These are phyloP conservation scores for Lactarius indigo DNA, from an alignment of 768 basidiomycete species.

Conservation along the genomic window DNA sequence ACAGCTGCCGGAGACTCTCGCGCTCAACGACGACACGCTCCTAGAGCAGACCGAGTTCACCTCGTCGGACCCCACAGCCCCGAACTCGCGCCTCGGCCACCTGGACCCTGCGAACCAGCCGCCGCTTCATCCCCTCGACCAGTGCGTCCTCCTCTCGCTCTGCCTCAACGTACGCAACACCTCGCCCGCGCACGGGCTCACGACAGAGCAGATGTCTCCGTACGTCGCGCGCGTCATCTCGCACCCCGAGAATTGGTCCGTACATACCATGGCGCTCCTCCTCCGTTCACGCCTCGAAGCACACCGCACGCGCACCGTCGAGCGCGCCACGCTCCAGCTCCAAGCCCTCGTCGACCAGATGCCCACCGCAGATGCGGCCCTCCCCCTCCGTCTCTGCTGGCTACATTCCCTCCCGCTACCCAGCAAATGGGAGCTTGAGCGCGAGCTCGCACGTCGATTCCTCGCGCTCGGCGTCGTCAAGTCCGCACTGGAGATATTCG, in stretches of 20 bases:
- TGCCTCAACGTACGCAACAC: constrained; percentile 89
- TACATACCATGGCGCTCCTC: constrained; percentile 95
- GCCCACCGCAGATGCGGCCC: constrained; percentile 76
- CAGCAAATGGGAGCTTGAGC: constrained; percentile 90
- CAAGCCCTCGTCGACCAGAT: constrained; percentile 97
- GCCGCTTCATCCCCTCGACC: constrained; percentile 87
- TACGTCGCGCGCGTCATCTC: constrained; percentile 87
- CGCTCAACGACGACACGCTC: constrained; percentile 92
- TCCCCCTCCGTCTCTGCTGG: constrained; percentile 72
- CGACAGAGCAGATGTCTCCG: constrained; percentile 87
- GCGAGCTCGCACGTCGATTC: constrained; percentile 82
- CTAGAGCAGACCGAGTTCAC: constrained; percentile 93
- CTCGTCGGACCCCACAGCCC: constrained; percentile 53
- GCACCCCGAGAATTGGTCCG: constrained; percentile 91
- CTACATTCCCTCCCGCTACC: constrained; percentile 82
- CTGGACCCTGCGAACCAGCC: constrained; percentile 84
- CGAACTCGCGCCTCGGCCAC: constrained; percentile 52
- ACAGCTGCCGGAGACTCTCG: constrained; percentile 69
- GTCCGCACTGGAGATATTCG: constrained; percentile 91
- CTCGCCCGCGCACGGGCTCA: constrained; percentile 86
- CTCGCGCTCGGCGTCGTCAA: constrained; percentile 81
- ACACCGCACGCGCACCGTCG: constrained; percentile 84
- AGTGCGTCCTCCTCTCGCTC: constrained; percentile 86
- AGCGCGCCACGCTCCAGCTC: constrained; percentile 87
- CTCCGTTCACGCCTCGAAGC: constrained; percentile 91